Evolutionary conservation across 768 basidiomycete genomes (phyloP).

Genomic region (Agrocybe praecox): DNA sequence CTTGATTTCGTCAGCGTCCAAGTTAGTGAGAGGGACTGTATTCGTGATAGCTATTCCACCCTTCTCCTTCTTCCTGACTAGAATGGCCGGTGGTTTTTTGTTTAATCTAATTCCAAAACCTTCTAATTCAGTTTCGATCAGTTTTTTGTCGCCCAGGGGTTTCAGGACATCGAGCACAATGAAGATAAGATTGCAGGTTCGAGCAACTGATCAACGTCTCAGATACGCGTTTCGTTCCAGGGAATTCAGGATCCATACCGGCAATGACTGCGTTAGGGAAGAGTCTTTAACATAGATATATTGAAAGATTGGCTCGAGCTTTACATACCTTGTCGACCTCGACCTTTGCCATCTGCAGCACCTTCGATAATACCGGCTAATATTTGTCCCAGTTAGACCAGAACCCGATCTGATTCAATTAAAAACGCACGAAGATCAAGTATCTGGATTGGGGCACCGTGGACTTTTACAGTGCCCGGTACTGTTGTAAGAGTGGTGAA

Average conservation of each 20-base stretch:
- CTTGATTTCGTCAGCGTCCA: slow-evolving; percentile 95
- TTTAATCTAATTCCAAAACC: slow-evolving; percentile 98
- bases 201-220: slow-evolving; percentile 65
- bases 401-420: background rate
- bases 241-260: slow-evolving; percentile 45
- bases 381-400: background rate
- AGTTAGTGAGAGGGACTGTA: slow-evolving; percentile 93
- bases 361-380: slow-evolving; percentile 97
- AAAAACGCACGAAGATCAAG: slow-evolving; percentile 78
- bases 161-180: slow-evolving; percentile 98
- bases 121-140: slow-evolving; percentile 93
- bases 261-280: slow-evolving; percentile 60
- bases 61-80: slow-evolving; percentile 85
- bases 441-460: slow-evolving; percentile 96
- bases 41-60: slow-evolving; percentile 95
- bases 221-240: slow-evolving; percentile 9
- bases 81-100: slow-evolving; percentile 89
- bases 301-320: background rate
- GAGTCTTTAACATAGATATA: background rate
- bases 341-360: slow-evolving; percentile 92
- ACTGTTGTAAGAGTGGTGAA: slow-evolving; percentile 97
- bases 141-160: slow-evolving; percentile 92
- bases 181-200: slow-evolving; percentile 98
- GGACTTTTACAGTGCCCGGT: slow-evolving; percentile 91
- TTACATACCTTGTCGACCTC: slow-evolving; percentile 87